Base-by-base conservation (phyloP, 2,329 filamentous ascomycete genomes). In the Talaromyces amestolkiae region DNA sequence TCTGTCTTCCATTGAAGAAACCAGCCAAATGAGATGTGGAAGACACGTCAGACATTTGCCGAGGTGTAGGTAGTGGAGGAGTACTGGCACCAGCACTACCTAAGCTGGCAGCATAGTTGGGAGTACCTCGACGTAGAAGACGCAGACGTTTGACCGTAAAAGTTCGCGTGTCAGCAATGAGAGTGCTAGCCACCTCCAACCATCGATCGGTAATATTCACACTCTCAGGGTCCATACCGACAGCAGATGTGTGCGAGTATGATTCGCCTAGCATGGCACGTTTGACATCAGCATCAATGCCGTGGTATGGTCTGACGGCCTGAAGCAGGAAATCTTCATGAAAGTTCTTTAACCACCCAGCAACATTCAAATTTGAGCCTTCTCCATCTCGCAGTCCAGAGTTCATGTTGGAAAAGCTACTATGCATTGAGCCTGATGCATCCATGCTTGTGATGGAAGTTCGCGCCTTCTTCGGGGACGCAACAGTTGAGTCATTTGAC, bases 291-390 rank as follows among this genome's bases (percentile, higher is more conserved):
- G 80, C 78, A 69, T 84, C 81, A 5, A 87, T 72, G 19, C 79
- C 76, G 3, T 74, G 69, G 66, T 87, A 87, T 3, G 84, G 84
- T 43, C 81, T 81, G 43, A 86, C 84, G 15, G 83, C 85, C 73
- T 88, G 85, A 1, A 88, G 79, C 10, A 82, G 78, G 69, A 87
- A 87, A 71, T 88, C 85, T 65, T 85, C 82, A 70, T 87, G 86
- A 68, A 85, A 86, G 10, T 76, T 76, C 65, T 81, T 83, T 24
- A 87, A 71, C 82, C 84, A 87, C 3, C 85, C 85, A 65, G 84
- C 85, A 17, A 86, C 85, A 67, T 86, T 85, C 63, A 82, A 76
- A 24, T 80, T 79, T n/a, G 82, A 79, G 19, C 82, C 81, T 41
- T 82, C 78, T 33, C 72, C 73, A n/a, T 79, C 76, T 66, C 70